These are phyloP conservation scores for Sicyos edulis DNA, from an alignment of 306 rosid species.

Conservation along the genomic window DNA sequence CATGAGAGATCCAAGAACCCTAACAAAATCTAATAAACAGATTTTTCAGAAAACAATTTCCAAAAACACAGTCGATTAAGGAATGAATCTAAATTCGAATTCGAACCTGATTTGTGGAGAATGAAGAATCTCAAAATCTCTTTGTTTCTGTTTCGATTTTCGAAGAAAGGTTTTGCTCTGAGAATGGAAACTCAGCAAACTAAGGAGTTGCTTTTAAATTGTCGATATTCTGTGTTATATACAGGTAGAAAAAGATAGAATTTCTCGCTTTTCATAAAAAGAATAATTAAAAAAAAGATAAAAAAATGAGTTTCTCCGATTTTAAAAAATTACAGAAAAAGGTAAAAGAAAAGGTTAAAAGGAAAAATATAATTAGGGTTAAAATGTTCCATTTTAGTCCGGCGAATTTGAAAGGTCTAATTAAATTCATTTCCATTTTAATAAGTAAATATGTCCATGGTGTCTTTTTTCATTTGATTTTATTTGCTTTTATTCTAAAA, in stretches of 20 bases:
- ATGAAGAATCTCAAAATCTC: too few species aligned
- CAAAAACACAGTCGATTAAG: constrained; percentile 1
- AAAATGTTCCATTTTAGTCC: too few species aligned
- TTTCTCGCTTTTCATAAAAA: constrained; percentile 11
- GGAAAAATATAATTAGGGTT: too few species aligned
- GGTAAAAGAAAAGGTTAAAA: too few species aligned
- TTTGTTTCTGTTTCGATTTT: not conserved
- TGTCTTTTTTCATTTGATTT: too few species aligned
- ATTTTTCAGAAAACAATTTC: not conserved
- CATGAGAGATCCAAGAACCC: not conserved
- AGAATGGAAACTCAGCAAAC: constrained; percentile 14
- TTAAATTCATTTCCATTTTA: too few species aligned
- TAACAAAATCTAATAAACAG: constrained; percentile 9
- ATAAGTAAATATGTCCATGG: too few species aligned
- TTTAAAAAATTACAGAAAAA: too few species aligned
- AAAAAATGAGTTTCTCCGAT: too few species aligned
- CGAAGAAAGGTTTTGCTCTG: constrained; percentile 2
- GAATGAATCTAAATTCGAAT: not conserved
- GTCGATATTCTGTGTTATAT: constrained; percentile 2
- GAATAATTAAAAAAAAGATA: too few species aligned
- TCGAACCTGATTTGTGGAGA: constrained; percentile 17
- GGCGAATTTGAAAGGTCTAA: too few species aligned
- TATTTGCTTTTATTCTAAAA: too few species aligned
- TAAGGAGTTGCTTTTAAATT: constrained; percentile 18
- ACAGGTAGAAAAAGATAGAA: constrained; percentile 1